Evolutionary conservation across 169 alveolate species (phyloP), one percentile per base, ranked within the genome.

Genomic region (Babesia ovata): DNA sequence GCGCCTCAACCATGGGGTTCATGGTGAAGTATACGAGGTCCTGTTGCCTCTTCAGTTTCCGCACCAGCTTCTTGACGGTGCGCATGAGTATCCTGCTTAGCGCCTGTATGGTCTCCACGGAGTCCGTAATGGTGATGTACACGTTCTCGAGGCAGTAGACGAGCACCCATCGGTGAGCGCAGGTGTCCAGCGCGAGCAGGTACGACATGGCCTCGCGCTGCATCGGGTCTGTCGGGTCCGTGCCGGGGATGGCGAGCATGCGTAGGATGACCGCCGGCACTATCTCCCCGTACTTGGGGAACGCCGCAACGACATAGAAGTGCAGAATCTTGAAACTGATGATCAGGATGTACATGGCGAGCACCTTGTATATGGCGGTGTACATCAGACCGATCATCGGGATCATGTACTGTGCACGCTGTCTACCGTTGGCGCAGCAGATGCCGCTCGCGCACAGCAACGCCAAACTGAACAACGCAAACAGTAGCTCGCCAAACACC

Each of bases 401-500:
- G 33, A 79, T 44, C 76, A 79, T 71, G 57, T 54, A 79, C 58
- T 70, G 87, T 24, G 60, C 69, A 10, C 75, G 50, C 42, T 75
- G 70, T 42, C 59, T 36, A 0, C 72, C 70, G 63, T 79, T 63
- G 24, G 58, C 48, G 62, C 87, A 79, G 49, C 79, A 75, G 58
- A 79, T 50, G n/a, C 75, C 57, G 56, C 82, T 65, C 4, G 75
- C 14, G 39, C 77, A 65, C 39, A 79, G 50, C n/a, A 79, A 70
- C 26, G 75, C 59, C 16, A 79, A 52, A 49, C 84, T 79, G 62
- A 72, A 70, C 11, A 79, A 57, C 36, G 75, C 87, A 36, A 79
- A 79, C 17, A 70, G 46, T 46, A 79, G 42, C 69, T 79, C 87
- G 17, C 87, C 87, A 36, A 79, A 71, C n/a, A 79, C 61, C 50